Base-by-base conservation (phyloP, 2,329 filamentous ascomycete genomes). In the Metarhizium robertsii region DNA sequence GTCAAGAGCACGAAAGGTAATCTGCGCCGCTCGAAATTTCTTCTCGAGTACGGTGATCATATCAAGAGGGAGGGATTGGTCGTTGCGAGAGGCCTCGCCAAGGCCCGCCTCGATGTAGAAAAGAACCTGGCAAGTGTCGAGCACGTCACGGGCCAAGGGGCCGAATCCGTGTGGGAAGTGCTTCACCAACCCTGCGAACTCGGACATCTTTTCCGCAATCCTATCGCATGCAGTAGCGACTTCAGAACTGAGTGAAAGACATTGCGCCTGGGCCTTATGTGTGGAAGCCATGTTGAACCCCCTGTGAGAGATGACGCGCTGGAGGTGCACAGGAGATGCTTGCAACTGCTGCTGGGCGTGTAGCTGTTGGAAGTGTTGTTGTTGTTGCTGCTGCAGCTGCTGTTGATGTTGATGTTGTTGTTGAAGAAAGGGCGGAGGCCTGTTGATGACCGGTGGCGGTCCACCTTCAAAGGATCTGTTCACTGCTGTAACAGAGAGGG, bases 21-120 rank as follows among this genome's bases (percentile, higher is more conserved):
- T 74, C 61, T 81, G 76, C 11, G 83, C 79, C 29, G 79, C 75
- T 40, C 79, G 76, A 63, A 88, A 83, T 61, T 84, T 85, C 66
- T 79, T 79, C 62, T 82, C 80, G 50, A 88, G 74, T 66, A 87
- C 84, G n/a, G 75, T 70, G 34, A 80, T 73, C 67, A 87, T 79
- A 55, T 87, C 84, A 4, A 69, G 62, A 0, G 85, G 82, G 18
- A 87, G 75, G 16, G 74, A 71, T 60, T 80, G 79, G 16, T 73
- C 70, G 20, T 73, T 75, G 45, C 75, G 73, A 34, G 73, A 68
- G 48, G 74, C 77, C 61, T 83, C 79, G n/a, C 71, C 68, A 53
- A 88, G 74, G 5, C 85, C 85, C 25, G 81, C 79, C 67, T 87
- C 84, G 58, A 88, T 83, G n/a, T 81, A 79, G 75, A 84, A 86